Evolutionary conservation across 2,329 filamentous ascomycete genomes (phyloP).

Genomic region (Talaromyces albobiverticillius): DNA sequence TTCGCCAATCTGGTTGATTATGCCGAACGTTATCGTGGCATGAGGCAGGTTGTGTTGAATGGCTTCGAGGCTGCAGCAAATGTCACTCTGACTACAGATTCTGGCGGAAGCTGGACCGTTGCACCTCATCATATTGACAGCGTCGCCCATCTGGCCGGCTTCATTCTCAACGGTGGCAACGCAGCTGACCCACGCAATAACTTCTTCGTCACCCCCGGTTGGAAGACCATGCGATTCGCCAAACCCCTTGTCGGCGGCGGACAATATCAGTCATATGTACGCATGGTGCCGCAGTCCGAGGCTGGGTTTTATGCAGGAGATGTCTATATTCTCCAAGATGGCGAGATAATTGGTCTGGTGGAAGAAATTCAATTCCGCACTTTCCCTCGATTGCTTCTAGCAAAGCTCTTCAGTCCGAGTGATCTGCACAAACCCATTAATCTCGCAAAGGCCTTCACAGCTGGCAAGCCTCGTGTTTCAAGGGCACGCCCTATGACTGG

Average conservation of each 20-base stretch:
- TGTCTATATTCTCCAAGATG: slow-evolving; percentile 24
- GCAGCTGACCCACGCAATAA: slow-evolving; percentile 23
- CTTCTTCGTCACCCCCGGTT: slow-evolving; percentile 36
- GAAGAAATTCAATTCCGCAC: slow-evolving; percentile 15
- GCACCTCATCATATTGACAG: slow-evolving; percentile 35
- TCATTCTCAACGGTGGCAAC: slow-evolving; percentile 36
- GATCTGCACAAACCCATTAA: not conserved
- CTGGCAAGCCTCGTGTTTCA: not conserved
- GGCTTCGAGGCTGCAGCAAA: slow-evolving; percentile 23
- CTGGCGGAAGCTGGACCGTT: not conserved
- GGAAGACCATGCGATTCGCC: slow-evolving; percentile 26
- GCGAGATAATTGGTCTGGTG: slow-evolving; percentile 14
- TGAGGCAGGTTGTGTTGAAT: slow-evolving; percentile 36
- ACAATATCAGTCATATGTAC: slow-evolving; percentile 28
- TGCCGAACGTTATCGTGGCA: slow-evolving; percentile 28
- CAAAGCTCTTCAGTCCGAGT: not conserved
- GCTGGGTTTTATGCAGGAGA: slow-evolving; percentile 23
- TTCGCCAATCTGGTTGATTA: slow-evolving; percentile 34
- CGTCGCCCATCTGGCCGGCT: slow-evolving; percentile 34
- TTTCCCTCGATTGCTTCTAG: slow-evolving; percentile 14
- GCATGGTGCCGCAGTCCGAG: slow-evolving; percentile 28
- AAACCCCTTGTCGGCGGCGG: slow-evolving; percentile 19
- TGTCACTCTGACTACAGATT: not conserved
- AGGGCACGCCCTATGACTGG: not conserved
- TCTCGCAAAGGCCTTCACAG: not conserved